A percentile compares a stretch with the other conserved stretches of the same genome.
Evolutionary conservation across 495 filamentous ascomycete genomes (phyloP).

Genomic region (Penicillium lividum): DNA sequence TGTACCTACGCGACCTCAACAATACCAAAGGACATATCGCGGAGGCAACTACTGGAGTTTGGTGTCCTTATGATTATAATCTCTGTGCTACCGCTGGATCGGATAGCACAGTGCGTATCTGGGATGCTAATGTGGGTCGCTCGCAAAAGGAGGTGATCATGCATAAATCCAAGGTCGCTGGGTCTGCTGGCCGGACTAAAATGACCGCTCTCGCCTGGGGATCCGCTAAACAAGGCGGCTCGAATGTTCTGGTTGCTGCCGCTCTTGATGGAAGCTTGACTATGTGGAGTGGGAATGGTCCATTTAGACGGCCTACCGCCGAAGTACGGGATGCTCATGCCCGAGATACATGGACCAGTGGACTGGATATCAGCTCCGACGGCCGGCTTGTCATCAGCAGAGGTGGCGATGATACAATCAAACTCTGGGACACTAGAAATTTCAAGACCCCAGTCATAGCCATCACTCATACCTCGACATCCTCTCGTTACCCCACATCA

Average conservation of each 20-base stretch:
- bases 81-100: constrained; percentile 86
- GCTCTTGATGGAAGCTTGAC: constrained; percentile 87
- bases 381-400: constrained; percentile 85
- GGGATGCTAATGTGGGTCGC: constrained; percentile 87
- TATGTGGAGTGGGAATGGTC: constrained; percentile 91
- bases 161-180: constrained; percentile 83
- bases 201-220: constrained; percentile 95
- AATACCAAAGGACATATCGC: constrained; percentile 96
- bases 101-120: constrained; percentile 92
- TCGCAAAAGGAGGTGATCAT: constrained; percentile 91
- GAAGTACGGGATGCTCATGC: constrained; percentile 86
- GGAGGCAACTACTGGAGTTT: constrained; percentile 81
- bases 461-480: constrained; percentile 78
- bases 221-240: constrained; percentile 70
- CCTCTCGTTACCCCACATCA: constrained; percentile 75
- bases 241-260: constrained; percentile 78
- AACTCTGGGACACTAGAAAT: constrained; percentile 95
- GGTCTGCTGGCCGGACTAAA: constrained; percentile 84
- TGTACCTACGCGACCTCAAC: constrained; percentile 95
- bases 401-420: constrained; percentile 85
- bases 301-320: constrained; percentile 78
- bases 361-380: constrained; percentile 88
- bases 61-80: constrained; percentile 82
- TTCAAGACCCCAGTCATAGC: constrained; percentile 85
- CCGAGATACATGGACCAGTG: constrained; percentile 85